These are phyloP conservation scores for Ramaria sp. DNA, from an alignment of 768 basidiomycete genomes.

Conservation along the genomic window DNA sequence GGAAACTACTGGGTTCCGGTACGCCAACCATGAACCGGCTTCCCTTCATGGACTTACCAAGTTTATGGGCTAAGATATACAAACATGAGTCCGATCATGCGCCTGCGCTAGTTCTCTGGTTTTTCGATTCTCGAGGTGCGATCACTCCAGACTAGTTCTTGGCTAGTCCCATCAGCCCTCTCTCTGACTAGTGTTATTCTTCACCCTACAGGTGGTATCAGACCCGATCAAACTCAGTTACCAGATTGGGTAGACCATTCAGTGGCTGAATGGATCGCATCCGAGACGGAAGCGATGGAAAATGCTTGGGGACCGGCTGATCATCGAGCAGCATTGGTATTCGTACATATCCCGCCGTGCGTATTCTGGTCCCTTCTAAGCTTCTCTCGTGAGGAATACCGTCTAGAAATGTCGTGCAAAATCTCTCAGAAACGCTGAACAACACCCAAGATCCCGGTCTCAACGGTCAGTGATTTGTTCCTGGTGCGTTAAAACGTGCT, in stretches of 20 bases:
- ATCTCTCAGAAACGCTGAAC: slow-evolving; percentile 25
- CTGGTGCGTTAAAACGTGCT: neutral
- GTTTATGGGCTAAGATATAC: slow-evolving; percentile 25
- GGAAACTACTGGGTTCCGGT: slow-evolving; percentile 77
- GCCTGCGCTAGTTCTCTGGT: slow-evolving; percentile 57
- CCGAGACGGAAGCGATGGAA: slow-evolving; percentile 44
- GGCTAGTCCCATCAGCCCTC: no score
- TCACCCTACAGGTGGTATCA: slow-evolving; percentile 40
- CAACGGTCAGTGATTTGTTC: slow-evolving; percentile 22
- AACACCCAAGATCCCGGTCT: slow-evolving; percentile 31
- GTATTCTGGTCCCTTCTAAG: slow-evolving; percentile 15
- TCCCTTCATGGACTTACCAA: no score
- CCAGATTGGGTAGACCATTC: slow-evolving; percentile 61
- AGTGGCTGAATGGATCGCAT: slow-evolving; percentile 50
- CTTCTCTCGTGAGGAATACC: neutral
- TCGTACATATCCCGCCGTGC: slow-evolving; percentile 69
- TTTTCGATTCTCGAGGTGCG: slow-evolving; percentile 66
- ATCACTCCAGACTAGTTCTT: no score
- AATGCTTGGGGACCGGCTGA: slow-evolving; percentile 44
- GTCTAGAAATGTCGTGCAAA: slow-evolving; percentile 24
- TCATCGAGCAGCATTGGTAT: slow-evolving; percentile 46
- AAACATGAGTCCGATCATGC: slow-evolving; percentile 25
- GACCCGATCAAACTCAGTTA: slow-evolving; percentile 32
- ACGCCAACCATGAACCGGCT: slow-evolving; percentile 11
- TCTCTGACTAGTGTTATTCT: neutral